These are phyloP conservation scores for Suillus hirtellus DNA, from an alignment of 768 basidiomycete species.

Conservation along the genomic window DNA sequence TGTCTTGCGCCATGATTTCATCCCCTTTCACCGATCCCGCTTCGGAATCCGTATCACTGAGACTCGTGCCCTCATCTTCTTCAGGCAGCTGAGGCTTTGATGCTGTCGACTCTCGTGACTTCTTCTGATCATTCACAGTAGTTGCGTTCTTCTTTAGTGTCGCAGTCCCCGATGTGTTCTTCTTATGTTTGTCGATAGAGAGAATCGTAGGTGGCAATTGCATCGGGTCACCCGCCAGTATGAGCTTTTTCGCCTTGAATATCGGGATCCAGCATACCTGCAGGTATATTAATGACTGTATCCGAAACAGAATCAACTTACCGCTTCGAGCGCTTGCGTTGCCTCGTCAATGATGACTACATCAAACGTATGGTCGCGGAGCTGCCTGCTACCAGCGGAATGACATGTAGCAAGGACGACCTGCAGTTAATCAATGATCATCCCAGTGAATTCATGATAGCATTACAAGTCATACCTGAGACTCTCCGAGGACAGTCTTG, in stretches of 20 bases:
- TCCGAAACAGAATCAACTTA: conserved; percentile 28
- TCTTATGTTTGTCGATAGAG: conserved; percentile 52
- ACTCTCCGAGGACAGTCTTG: conserved; percentile 73
- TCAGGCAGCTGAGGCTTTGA: conserved; percentile 12
- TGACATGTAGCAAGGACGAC: conserved; percentile 94
- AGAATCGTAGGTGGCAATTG: conserved; percentile 94
- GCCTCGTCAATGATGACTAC: conserved; percentile 97
- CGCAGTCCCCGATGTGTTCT: conserved; percentile 26
- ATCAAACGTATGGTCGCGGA: conserved; percentile 80
- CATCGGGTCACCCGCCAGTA: conserved; percentile 93
- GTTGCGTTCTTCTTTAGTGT: conserved; percentile 5
- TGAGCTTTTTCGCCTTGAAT: conserved; percentile 85
- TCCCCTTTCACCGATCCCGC: conserved; percentile 24
- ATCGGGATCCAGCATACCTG: conserved; percentile 88
- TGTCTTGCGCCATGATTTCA: conserved; percentile 22
- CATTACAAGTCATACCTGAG: conserved; percentile 51
- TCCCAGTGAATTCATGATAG: background rate
- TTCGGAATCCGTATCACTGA: conserved; percentile 16
- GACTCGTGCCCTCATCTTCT: conserved; percentile 7
- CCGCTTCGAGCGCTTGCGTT: conserved; percentile 94
- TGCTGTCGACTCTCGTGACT: conserved; percentile 1
- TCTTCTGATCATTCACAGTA: conserved; percentile 6
- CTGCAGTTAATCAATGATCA: conserved; percentile 34
- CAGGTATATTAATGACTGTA: background rate
- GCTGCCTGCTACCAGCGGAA: conserved; percentile 83